phyloP scores from a whole-genome alignment of 2,329 filamentous ascomycete species.

The Huntiella abstrusa region DNA sequence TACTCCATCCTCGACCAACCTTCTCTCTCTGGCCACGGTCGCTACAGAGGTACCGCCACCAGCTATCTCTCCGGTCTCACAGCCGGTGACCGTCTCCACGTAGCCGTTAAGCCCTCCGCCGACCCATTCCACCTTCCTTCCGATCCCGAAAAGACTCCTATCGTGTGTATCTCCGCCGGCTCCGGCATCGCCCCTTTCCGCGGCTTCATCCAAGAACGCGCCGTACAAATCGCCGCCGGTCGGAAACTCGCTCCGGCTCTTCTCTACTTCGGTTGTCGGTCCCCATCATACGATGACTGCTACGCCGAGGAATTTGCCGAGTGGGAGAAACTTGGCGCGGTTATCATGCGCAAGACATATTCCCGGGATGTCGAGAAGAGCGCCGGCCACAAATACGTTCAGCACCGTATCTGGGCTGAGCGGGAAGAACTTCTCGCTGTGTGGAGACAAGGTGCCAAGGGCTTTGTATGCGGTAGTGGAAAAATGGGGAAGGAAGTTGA shows the following conservation, averaged over 20 bases:
- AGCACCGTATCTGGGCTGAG: constrained; percentile 24
- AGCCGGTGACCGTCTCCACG: constrained; percentile 24
- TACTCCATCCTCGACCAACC: constrained; percentile 45
- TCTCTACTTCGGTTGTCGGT: constrained; percentile 47
- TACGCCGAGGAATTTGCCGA: constrained; percentile 37
- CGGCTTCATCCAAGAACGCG: constrained; percentile 44
- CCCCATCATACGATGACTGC: constrained; percentile 34
- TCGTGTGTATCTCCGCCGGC: constrained; percentile 33
- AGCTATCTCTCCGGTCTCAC: constrained; percentile 36
- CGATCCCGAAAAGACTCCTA: constrained; percentile 25
- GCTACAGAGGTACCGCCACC: constrained; percentile 40
- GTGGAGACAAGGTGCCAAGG: constrained; percentile 28
- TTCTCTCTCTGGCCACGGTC: constrained; percentile 29
- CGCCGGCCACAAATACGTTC: constrained; percentile 29
- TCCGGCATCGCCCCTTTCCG: constrained; percentile 44
- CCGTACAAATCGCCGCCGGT: constrained; percentile 29
- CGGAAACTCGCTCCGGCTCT: constrained; percentile 38
- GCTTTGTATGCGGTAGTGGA: constrained; percentile 47
- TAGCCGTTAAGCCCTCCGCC: constrained; percentile 29
- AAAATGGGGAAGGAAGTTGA: constrained; percentile 30
- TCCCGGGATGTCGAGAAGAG: constrained; percentile 23
- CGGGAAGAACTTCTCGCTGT: constrained; percentile 20
- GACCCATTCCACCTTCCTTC: constrained; percentile 29
- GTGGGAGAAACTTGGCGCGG: constrained; percentile 42
- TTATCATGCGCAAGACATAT: constrained; percentile 41